Evolutionary conservation across 495 filamentous ascomycete species (phyloP).

Genomic region (Cudoniella acicularis): DNA sequence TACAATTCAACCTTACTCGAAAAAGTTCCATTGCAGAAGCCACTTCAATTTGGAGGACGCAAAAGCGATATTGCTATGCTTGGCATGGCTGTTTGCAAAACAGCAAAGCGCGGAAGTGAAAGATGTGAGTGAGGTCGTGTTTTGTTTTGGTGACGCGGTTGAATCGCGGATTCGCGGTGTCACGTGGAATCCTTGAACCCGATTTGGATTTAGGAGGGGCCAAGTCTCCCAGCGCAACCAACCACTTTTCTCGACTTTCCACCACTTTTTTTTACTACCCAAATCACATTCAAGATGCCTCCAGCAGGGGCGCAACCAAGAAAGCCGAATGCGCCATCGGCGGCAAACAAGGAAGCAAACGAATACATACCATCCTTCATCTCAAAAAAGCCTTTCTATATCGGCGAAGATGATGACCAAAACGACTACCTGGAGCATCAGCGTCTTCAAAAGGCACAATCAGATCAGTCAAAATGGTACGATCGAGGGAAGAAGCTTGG

Average conservation of each 20-base stretch:
- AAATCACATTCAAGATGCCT: conserved; percentile 21
- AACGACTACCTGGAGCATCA: conserved; percentile 97
- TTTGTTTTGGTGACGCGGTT: background rate
- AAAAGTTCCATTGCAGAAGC: conserved; percentile 56
- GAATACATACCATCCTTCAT: conserved; percentile 99
- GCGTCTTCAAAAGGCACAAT: conserved; percentile 70
- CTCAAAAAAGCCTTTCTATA: conserved; percentile 96
- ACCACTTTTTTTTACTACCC: too few relatives aligned
- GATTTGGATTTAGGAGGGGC: background rate
- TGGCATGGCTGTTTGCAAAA: background rate
- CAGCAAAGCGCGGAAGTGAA: background rate
- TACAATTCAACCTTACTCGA: conserved; percentile 86
- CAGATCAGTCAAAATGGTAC: conserved; percentile 81
- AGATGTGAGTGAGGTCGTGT: background rate
- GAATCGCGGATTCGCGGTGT: background rate
- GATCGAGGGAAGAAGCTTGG: conserved; percentile 77
- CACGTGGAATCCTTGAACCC: background rate
- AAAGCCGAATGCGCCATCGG: conserved; percentile 39
- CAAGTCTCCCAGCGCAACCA: too few relatives aligned
- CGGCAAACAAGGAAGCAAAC: conserved; percentile 76
- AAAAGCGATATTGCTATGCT: background rate
- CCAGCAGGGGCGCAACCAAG: conserved; percentile 29
- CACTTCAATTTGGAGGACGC: conserved; percentile 3
- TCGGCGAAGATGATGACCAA: conserved; percentile 71
- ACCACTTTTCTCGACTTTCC: too few relatives aligned